Base-by-base conservation (phyloP, 495 filamentous ascomycete genomes). In the Talaromyces liani region DNA sequence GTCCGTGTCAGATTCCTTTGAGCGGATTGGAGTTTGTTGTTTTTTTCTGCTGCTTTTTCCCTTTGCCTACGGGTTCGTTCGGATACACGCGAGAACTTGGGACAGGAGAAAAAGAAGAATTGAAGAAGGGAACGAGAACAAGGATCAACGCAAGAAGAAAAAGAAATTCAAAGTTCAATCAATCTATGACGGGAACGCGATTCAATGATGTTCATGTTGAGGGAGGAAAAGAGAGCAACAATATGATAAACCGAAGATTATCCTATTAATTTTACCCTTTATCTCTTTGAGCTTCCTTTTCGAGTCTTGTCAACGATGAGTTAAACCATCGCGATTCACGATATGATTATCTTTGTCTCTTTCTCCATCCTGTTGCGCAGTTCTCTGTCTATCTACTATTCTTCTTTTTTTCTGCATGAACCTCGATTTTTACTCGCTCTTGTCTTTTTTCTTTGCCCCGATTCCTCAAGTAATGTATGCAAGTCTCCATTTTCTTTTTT, bases 71-170 rank as follows among this genome's bases (percentile, higher is more conserved):
- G 65, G 51, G 65, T 34, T 36, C 25, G 24, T 59, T 60, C 56
- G 51, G 60, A 65, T 58, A 55, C 65, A 66, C 65, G 68, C 69
- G 65, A 65, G 70, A 66, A 29, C 53, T 39, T 53, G 66, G 65
- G 63, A 65, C 65, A 65, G 61, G 58, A 64, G 29, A 65, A 62
- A 60, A 57, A 54, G 66, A 63, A 58, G 27, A 60, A 14, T 27
- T 27, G 36, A 53, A 45, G 34, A 49, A 55, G 34, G 45, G 53
- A 62, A 58, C 55, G 47, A 58, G 24, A 53, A 53, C 49, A 63
- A 16, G 27, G 16, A 29, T 14, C 22, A 60, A 61, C 20, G 14
- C 33, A 31, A 60, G 55, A 47, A 56, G 34, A 54, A 63, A 51
- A 58, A 22, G 63, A 39, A 53, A 63, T 49, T 9, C 51, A 24